Evolutionary conservation across 1,284 basidiomycete species (phyloP).

Genomic region (Leccinum fuscescens): DNA sequence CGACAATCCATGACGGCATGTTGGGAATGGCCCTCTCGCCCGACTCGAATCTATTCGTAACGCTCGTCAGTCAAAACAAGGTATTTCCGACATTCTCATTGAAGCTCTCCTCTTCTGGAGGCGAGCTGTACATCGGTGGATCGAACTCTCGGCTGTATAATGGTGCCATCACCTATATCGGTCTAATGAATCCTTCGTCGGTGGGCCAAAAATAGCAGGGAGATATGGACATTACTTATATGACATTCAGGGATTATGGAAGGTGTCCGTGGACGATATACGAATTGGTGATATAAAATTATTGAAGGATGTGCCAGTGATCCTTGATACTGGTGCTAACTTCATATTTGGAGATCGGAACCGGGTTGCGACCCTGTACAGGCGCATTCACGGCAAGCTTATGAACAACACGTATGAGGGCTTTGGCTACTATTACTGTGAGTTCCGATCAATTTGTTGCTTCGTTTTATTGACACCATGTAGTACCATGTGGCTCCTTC

Average conservation of each 20-base stretch:
- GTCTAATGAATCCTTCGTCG: background rate
- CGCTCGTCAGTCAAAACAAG: background rate
- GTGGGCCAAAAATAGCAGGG: background rate
- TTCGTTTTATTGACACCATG: background rate
- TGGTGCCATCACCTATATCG: background rate
- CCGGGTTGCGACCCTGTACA: background rate
- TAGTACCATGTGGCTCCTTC: background rate
- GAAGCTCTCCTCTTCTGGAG: background rate
- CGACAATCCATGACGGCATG: background rate
- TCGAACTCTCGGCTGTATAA: background rate
- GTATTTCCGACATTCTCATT: background rate
- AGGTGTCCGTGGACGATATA: background rate
- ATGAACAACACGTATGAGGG: background rate
- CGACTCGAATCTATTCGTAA: background rate
- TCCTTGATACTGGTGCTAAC: background rate
- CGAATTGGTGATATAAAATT: background rate
- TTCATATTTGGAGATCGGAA: background rate
- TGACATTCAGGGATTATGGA: background rate
- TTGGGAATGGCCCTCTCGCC: background rate
- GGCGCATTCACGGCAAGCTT: background rate
- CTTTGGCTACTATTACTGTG: background rate
- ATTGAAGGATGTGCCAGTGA: background rate
- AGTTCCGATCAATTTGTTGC: background rate
- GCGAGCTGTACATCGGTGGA: background rate
- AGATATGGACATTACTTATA: too few relatives aligned